These are phyloP conservation scores for Cystobasidiaceae sp. DNA, from an alignment of 1,284 basidiomycete species.

Conservation along the genomic window DNA sequence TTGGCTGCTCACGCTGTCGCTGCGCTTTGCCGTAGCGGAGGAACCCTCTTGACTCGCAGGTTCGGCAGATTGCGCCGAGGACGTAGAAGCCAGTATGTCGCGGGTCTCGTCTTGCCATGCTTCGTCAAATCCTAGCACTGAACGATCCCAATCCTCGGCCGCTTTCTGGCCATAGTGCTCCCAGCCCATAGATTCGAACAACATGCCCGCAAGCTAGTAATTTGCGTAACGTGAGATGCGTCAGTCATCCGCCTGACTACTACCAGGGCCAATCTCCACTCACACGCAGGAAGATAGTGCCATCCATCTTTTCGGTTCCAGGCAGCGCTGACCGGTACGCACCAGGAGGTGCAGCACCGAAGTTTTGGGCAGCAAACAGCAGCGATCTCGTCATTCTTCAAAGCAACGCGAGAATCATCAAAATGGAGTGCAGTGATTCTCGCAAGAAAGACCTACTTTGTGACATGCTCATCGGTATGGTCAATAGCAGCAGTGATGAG, in stretches of 20 bases:
- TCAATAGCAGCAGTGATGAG: conserved; percentile 32
- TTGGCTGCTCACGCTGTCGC: background rate
- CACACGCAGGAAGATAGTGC: conserved; percentile 38
- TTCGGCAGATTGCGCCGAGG: no score
- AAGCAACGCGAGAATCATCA: background rate
- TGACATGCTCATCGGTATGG: conserved; percentile 41
- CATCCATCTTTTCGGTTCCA: conserved; percentile 39
- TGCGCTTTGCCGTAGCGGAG: background rate
- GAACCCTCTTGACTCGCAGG: no score
- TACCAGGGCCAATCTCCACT: background rate
- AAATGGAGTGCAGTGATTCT: background rate
- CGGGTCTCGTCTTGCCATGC: conserved; percentile 34
- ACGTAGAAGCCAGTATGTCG: conserved; percentile 1
- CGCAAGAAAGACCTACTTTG: conserved; percentile 27
- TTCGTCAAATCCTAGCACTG: conserved; percentile 36
- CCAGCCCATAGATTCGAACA: conserved; percentile 27
- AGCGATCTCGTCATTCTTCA: conserved; percentile 35
- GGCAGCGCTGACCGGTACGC: conserved; percentile 34
- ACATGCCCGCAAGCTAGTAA: conserved; percentile 19
- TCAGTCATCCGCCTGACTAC: conserved; percentile 31
- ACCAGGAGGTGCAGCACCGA: conserved; percentile 36
- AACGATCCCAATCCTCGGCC: conserved; percentile 36
- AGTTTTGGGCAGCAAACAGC: conserved; percentile 39
- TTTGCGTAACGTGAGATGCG: background rate
- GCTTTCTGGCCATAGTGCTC: conserved; percentile 37